These are phyloP conservation scores for Eutypella sp. DNA, from an alignment of 2,329 filamentous ascomycete genomes.

Conservation along the genomic window DNA sequence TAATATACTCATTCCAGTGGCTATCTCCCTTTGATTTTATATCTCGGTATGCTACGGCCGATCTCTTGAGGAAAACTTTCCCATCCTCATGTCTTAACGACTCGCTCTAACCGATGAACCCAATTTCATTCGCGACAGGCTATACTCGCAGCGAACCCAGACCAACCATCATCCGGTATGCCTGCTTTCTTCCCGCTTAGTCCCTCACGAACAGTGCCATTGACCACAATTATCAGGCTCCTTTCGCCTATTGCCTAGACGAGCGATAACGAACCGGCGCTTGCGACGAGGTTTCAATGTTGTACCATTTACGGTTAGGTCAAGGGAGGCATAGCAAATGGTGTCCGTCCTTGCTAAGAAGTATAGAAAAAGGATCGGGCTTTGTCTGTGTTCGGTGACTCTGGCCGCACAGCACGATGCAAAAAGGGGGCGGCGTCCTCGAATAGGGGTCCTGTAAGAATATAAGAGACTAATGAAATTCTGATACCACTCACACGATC, in stretches of 20 bases:
- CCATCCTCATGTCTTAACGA: neutral
- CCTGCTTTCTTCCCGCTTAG: neutral
- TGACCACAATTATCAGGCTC: slow-evolving; percentile 41
- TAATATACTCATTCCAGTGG: slow-evolving; percentile 60
- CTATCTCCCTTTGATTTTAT: slow-evolving; percentile 94
- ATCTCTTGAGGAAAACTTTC: slow-evolving; percentile 4
- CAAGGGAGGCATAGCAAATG: slow-evolving; percentile 3
- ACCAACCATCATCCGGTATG: slow-evolving; percentile 63
- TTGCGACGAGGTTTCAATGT: slow-evolving; percentile 7
- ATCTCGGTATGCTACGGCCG: slow-evolving; percentile 64
- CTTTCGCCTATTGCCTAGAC: slow-evolving; percentile 59
- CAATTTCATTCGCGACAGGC: slow-evolving; percentile 51
- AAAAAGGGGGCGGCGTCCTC: slow-evolving; percentile 3
- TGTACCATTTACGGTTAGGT: slow-evolving; percentile 6
- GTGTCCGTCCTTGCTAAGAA: slow-evolving; percentile 3
- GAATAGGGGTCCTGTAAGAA: slow-evolving; percentile 15
- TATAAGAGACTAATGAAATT: slow-evolving; percentile 20
- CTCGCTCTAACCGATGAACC: slow-evolving; percentile 8
- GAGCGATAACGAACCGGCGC: neutral
- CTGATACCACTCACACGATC: slow-evolving; percentile 14
- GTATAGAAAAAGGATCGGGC: slow-evolving; percentile 5
- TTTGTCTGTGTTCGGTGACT: slow-evolving; percentile 10
- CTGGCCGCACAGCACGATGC: slow-evolving; percentile 1
- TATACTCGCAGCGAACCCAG: slow-evolving; percentile 92
- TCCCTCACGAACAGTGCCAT: slow-evolving; percentile 1